phyloP scores from a whole-genome alignment of 768 basidiomycete species.

The Tulasnella sp. region DNA sequence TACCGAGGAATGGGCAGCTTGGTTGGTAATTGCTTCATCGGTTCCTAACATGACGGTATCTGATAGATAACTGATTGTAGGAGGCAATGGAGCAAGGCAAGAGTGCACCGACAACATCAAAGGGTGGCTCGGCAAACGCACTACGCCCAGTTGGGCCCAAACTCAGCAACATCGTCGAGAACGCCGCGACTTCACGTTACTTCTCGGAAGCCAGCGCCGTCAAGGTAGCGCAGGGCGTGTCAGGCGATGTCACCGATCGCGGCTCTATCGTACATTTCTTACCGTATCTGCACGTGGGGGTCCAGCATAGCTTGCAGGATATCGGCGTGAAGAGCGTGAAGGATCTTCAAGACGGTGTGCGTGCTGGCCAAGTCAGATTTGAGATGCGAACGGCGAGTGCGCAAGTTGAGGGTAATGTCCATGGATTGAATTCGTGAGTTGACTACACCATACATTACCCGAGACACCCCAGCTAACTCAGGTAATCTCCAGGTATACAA shows the following conservation, averaged over 20 bases:
- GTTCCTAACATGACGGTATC: not conserved
- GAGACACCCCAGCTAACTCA: not conserved
- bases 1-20: slow-evolving; percentile 98
- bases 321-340: slow-evolving; percentile 63
- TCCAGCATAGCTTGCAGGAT: slow-evolving; percentile 94
- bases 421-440: slow-evolving; percentile 87
- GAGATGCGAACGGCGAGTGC: slow-evolving; percentile 91
- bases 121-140: slow-evolving; percentile 19
- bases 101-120: slow-evolving; percentile 26
- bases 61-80: slow-evolving; percentile 20
- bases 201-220: slow-evolving; percentile 87
- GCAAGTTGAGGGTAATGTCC: slow-evolving; percentile 91
- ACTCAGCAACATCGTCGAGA: slow-evolving; percentile 41
- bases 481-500: slow-evolving; percentile 39
- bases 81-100: slow-evolving; percentile 86
- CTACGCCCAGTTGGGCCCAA: slow-evolving; percentile 18
- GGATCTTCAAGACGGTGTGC: slow-evolving; percentile 58
- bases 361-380: slow-evolving; percentile 62
- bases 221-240: slow-evolving; percentile 95
- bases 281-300: slow-evolving; percentile 68
- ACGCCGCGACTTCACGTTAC: slow-evolving; percentile 93
- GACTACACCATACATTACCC: not conserved
- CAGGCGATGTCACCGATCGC: slow-evolving; percentile 95
- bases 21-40: slow-evolving; percentile 30
- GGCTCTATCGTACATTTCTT: slow-evolving; percentile 88